Conservation (phyloP, 495 filamentous ascomycete genomes). For the Symbiotaphrina buchneri region DNA sequence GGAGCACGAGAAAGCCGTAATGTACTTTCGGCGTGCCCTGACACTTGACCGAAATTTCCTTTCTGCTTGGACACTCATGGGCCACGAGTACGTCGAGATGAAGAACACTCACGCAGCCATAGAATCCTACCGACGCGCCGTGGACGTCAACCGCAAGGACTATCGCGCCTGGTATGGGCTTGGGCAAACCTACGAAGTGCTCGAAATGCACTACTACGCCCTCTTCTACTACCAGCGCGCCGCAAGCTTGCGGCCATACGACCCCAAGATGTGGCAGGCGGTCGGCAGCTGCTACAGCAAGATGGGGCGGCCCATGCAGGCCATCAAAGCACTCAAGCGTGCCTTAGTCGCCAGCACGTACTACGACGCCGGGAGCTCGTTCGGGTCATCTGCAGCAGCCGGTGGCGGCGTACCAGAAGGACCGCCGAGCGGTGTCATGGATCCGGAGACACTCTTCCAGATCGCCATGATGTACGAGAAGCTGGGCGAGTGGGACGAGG, state of each 20-base stretch:
- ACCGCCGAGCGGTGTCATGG: slow-evolving; percentile 33
- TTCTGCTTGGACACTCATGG: slow-evolving; percentile 97
- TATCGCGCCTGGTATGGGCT: slow-evolving; percentile 98
- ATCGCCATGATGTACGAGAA: slow-evolving; percentile 80
- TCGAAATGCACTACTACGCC: slow-evolving; percentile 94
- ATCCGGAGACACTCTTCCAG: slow-evolving; percentile 74
- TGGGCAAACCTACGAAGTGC: slow-evolving; percentile 89
- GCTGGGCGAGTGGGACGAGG: slow-evolving; percentile 50
- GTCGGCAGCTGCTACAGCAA: slow-evolving; percentile 79
- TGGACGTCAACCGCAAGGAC: slow-evolving; percentile 90
- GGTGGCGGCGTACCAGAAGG: slow-evolving; percentile 5
- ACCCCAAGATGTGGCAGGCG: slow-evolving; percentile 97
- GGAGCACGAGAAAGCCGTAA: slow-evolving; percentile 91
- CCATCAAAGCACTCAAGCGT: slow-evolving; percentile 84
- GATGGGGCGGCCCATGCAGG: slow-evolving; percentile 60
- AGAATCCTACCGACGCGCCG: slow-evolving; percentile 86
- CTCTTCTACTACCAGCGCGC: slow-evolving; percentile 96
- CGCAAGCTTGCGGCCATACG: slow-evolving; percentile 71
- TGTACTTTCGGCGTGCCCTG: slow-evolving; percentile 93
- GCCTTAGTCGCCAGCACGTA: slow-evolving; percentile 68
- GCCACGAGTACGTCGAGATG: slow-evolving; percentile 96
- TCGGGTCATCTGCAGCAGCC: slow-evolving; percentile 9
- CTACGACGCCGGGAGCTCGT: slow-evolving; percentile 21
- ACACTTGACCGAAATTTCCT: slow-evolving; percentile 81
- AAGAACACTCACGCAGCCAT: slow-evolving; percentile 99